A percentile compares a stretch with the other conserved stretches of the same genome.
These are phyloP conservation scores for Anthracocystis panici-leucophaei DNA, from an alignment of 1,284 basidiomycete species.

Conservation along the genomic window DNA sequence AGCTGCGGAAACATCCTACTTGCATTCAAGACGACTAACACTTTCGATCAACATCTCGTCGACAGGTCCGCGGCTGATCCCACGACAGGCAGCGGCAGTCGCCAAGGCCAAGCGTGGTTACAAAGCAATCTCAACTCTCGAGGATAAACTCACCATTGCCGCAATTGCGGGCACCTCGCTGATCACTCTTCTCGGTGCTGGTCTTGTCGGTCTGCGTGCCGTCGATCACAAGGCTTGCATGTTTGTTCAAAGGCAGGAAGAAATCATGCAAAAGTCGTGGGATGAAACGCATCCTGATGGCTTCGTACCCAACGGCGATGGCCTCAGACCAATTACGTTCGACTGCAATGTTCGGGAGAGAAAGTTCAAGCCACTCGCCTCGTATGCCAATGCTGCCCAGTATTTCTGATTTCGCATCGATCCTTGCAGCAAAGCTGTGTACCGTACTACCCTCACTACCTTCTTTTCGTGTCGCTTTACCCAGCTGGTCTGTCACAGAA, in stretches of 20 bases:
- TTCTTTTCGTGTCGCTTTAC: background rate
- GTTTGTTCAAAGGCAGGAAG: constrained; percentile 17
- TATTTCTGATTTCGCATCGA: constrained; percentile 8
- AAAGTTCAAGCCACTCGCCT: constrained; percentile 14
- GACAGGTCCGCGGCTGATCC: constrained; percentile 12
- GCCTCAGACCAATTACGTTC: constrained; percentile 34
- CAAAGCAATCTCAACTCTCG: constrained; percentile 6
- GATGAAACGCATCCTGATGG: constrained; percentile 34
- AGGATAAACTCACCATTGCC: constrained; percentile 11
- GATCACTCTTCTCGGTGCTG: background rate
- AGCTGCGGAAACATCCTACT: background rate
- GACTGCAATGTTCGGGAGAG: constrained; percentile 26
- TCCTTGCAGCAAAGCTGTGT: no score
- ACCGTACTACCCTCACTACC: no score
- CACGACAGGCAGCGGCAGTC: background rate
- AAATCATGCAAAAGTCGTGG: constrained; percentile 28
- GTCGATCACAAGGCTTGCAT: constrained; percentile 26
- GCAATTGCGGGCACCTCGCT: background rate
- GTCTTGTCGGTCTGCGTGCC: background rate
- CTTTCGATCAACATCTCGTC: background rate
- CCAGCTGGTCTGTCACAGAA: background rate
- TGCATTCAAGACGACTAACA: background rate
- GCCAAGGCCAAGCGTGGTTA: background rate
- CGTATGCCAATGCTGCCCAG: constrained; percentile 11
- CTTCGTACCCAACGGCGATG: constrained; percentile 28